phyloP scores from a whole-genome alignment of 768 basidiomycete genomes.

The Lactifluus subvellereus region DNA sequence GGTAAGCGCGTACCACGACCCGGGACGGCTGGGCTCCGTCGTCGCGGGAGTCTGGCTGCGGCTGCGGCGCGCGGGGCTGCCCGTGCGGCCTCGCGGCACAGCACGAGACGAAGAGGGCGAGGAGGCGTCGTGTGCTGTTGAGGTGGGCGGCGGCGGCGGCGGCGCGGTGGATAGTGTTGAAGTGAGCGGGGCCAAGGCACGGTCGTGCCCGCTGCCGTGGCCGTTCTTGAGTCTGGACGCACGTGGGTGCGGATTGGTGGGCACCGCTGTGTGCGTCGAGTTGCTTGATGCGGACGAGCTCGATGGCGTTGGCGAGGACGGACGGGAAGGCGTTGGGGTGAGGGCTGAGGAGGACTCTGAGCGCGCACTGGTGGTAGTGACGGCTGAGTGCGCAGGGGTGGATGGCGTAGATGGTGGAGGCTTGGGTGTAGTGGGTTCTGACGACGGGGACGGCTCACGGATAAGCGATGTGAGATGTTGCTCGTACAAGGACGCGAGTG shows the following conservation, averaged over 20 bases:
- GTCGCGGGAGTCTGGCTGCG: neutral
- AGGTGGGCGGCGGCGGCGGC: neutral
- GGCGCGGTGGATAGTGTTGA: neutral
- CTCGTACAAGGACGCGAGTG: constrained; percentile 13
- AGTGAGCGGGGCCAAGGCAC: constrained; percentile 5
- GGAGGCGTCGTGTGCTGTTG: neutral
- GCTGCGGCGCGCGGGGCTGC: neutral
- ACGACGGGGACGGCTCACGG: neutral
- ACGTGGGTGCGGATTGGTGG: constrained; percentile 15
- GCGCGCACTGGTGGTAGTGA: neutral
- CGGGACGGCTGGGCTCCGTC: neutral
- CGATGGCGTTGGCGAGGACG: constrained; percentile 21
- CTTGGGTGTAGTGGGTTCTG: neutral
- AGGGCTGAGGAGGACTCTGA: constrained; percentile 1
- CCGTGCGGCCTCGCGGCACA: neutral
- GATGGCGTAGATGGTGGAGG: neutral
- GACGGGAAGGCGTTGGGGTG: constrained; percentile 23
- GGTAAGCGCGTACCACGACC: neutral
- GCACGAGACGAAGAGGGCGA: constrained; percentile 5
- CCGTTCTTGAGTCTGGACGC: neutral
- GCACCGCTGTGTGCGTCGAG: constrained; percentile 24
- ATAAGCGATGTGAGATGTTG: constrained; percentile 13
- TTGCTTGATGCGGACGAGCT: constrained; percentile 20
- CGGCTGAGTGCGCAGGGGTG: neutral
- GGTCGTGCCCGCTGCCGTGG: neutral